Evolutionary conservation across 306 rosid genomes (phyloP).

Genomic region (Glycine latifolia): DNA sequence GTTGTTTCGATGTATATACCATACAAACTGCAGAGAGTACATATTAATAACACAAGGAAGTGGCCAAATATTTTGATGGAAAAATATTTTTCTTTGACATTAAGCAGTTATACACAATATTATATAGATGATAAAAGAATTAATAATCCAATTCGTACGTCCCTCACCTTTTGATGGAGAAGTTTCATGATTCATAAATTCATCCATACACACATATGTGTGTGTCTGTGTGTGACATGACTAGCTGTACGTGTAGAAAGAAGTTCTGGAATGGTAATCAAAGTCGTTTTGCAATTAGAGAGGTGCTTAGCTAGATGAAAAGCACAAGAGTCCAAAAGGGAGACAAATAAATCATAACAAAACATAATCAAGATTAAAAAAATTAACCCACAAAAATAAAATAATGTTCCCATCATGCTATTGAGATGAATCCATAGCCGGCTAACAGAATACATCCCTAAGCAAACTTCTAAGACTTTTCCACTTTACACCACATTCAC

Average conservation of each 20-base stretch:
- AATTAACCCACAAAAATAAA: background rate
- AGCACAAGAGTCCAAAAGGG: conserved; percentile 51
- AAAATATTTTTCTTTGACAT: background rate
- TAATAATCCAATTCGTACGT: conserved; percentile 14
- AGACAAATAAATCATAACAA: conserved; percentile 47
- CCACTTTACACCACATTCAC: conserved; percentile 60
- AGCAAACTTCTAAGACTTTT: conserved; percentile 65
- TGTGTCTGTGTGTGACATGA: no score
- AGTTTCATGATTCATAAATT: background rate
- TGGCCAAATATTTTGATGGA: conserved; percentile 29
- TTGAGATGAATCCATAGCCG: conserved; percentile 63
- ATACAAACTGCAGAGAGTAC: conserved; percentile 13
- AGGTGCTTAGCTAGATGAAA: conserved; percentile 45
- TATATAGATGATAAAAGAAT: conserved; percentile 7
- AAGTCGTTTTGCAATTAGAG: conserved; percentile 28
- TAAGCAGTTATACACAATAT: conserved; percentile 11
- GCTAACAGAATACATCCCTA: conserved; percentile 57
- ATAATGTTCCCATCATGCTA: conserved; percentile 2
- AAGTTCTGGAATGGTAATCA: background rate
- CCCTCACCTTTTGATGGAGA: background rate
- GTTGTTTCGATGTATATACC: conserved; percentile 3
- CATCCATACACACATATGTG: no score
- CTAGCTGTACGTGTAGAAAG: background rate
- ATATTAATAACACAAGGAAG: conserved; percentile 13
- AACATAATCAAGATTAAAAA: conserved; percentile 23